Evolutionary conservation across 139 green algal species (phyloP).

Genomic region (Cymbomonas tetramitiformis): DNA sequence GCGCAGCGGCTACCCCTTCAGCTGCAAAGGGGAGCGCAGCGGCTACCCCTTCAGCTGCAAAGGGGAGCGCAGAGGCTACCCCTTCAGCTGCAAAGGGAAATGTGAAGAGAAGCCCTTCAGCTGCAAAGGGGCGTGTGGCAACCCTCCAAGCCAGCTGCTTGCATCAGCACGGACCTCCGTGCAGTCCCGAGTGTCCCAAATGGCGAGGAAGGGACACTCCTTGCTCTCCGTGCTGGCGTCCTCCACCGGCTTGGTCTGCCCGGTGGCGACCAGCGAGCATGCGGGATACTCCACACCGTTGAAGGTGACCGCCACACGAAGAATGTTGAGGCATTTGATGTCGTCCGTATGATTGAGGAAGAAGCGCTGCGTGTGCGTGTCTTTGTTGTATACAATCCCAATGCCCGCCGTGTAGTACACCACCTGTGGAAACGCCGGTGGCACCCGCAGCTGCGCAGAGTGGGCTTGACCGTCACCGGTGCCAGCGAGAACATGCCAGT

Average conservation of each 20-base stretch:
- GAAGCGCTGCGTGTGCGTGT: constrained; percentile 40
- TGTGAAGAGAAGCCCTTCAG: too few species aligned
- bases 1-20: too few species aligned
- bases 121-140: too few species aligned
- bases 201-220: constrained; percentile 39
- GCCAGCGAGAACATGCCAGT: too few species aligned
- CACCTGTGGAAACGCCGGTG: not conserved
- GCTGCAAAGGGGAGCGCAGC: too few species aligned
- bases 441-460: not conserved
- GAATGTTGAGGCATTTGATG: constrained; percentile 42
- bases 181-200: constrained; percentile 41
- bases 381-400: constrained; percentile 43
- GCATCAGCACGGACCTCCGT: too few species aligned
- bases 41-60: too few species aligned
- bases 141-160: too few species aligned
- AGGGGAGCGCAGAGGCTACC: too few species aligned
- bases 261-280: constrained; percentile 37
- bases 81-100: too few species aligned
- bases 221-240: constrained; percentile 31
- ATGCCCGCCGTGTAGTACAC: constrained; percentile 46
- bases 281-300: constrained; percentile 30
- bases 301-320: constrained; percentile 25
- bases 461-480: not conserved
- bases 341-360: constrained; percentile 60
- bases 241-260: constrained; percentile 29